Conservation (phyloP, 129 eudicot species). For the Escallonia herrerae region DNA sequence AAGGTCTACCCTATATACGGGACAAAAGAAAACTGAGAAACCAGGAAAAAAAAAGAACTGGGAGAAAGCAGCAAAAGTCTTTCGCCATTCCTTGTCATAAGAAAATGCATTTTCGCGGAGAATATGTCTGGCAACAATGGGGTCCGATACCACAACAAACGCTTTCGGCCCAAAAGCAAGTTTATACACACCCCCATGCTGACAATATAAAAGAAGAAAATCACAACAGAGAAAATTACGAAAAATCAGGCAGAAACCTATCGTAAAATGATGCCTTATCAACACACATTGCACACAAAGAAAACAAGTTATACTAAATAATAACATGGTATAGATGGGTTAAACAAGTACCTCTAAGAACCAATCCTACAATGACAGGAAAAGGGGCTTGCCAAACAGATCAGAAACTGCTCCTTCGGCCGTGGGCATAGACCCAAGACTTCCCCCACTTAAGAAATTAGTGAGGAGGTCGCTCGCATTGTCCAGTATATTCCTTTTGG, state of each 20-base stretch:
- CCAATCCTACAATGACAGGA: constrained; percentile 95
- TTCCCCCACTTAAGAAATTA: constrained; percentile 82
- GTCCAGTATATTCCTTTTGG: constrained; percentile 55
- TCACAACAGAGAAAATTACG: no score
- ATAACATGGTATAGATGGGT: no score
- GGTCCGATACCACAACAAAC: constrained; percentile 96
- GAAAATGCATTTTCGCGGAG: constrained; percentile 96
- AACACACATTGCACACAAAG: not conserved
- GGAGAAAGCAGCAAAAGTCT: not conserved
- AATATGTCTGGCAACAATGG: constrained; percentile 87
- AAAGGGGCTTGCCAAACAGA: constrained; percentile 82
- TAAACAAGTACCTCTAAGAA: constrained; percentile 62
- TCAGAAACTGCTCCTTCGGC: constrained; percentile 99
- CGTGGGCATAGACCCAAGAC: constrained; percentile 76
- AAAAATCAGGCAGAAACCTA: no score
- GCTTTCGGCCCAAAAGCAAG: constrained; percentile 99
- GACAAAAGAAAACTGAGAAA: not conserved
- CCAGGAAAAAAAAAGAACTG: no score
- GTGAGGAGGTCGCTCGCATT: constrained; percentile 94
- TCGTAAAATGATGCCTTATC: not conserved
- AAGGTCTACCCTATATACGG: not conserved
- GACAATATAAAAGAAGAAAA: constrained; percentile 6
- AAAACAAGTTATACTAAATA: not conserved
- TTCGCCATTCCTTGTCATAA: constrained; percentile 82
- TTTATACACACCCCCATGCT: constrained; percentile 96